Percentiles rank a stretch among this genome's conserved stretches.
phyloP scores from a whole-genome alignment of 305 asterid genomes.

The Fraxinus platypoda region DNA sequence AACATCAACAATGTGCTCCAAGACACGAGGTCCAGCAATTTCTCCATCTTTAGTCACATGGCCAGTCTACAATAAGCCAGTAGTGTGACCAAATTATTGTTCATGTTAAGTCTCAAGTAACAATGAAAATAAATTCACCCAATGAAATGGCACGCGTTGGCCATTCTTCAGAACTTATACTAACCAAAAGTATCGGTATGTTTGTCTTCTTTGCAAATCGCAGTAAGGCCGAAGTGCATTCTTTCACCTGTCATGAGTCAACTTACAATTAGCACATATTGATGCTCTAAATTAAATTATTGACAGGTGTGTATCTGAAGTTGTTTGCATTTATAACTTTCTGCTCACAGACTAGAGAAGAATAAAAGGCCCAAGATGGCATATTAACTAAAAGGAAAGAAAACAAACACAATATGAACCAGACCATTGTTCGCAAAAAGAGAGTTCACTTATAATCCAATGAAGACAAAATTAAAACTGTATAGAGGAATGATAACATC shows the following conservation, averaged over 20 bases:
- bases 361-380: conserved; percentile 3
- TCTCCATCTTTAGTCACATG: conserved; percentile 97
- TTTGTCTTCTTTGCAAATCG: conserved; percentile 87
- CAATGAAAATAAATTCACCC: neutral
- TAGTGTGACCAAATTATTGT: conserved; percentile 16
- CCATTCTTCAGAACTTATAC: conserved; percentile 24
- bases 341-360: neutral
- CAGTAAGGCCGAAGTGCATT: conserved; percentile 87
- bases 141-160: neutral
- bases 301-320: conserved; percentile 4
- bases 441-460: neutral
- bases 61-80: conserved; percentile 59
- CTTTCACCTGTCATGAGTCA: conserved; percentile 68
- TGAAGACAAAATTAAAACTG: conserved; percentile 2
- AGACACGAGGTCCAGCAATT: conserved; percentile 94
- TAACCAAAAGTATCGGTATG: conserved; percentile 81
- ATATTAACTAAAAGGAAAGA: conserved; percentile 11
- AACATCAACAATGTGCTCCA: conserved; percentile 97
- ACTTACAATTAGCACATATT: conserved; percentile 23
- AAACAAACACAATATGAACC: conserved; percentile 11
- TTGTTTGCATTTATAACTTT: conserved; percentile 9
- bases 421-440: neutral
- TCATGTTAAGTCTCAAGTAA: neutral
- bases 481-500: neutral
- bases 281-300: neutral